Evolutionary conservation across 2,329 filamentous ascomycete genomes (phyloP), one percentile per base, ranked within the genome.

Genomic region (Colletotrichum sp.): DNA sequence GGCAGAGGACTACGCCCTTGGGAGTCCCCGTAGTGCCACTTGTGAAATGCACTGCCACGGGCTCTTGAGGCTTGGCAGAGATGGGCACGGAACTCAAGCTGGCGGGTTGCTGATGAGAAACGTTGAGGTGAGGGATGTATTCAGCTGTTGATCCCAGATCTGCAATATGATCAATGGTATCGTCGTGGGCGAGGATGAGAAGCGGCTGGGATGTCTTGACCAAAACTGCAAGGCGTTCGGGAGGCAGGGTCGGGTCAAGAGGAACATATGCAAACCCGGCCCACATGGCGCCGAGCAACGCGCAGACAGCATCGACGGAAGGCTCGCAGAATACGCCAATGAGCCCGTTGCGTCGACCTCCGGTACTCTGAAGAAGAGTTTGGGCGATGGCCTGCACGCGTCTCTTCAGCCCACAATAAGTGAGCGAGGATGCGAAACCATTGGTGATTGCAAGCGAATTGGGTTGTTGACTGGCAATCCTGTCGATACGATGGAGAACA

Each of bases 271-370:
- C 77, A 12, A 78, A 80, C 2, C 86, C 86, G 21, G 84, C 69
- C 2, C 81, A 78, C 72, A 82, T 75, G 43, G 87, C 84, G 6
- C 84, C 87, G 5, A 88, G 80, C 62, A 88, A 72, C 0, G 82
- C 83, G 54, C 71, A 79, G 9, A 84, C 76, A 77, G 78, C 84
- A 59, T 87, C 82, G 0, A 77, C 55, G 0, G 78, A 76, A 0
- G 87, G 80, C 9, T 84, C 63, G 51, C 84, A 82, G 66, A 86
- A 84, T 5, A 89, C 84, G 1, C 76, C 82, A 8, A 89, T 31
- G 16, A 64, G 62, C 4, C 38, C 36, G 7, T 3, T 9, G 8
- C 18, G 16, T 8, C 3, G 12, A 3, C 7, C 36, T 11, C 29
- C n/a, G 18, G 9, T 31, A 11, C 47, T 64, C 21, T 18, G 18